Percentiles rank a stretch among this genome's conserved stretches.
These are phyloP conservation scores for Alternaria rosae DNA, from an alignment of 2,329 filamentous ascomycete species.

Conservation along the genomic window DNA sequence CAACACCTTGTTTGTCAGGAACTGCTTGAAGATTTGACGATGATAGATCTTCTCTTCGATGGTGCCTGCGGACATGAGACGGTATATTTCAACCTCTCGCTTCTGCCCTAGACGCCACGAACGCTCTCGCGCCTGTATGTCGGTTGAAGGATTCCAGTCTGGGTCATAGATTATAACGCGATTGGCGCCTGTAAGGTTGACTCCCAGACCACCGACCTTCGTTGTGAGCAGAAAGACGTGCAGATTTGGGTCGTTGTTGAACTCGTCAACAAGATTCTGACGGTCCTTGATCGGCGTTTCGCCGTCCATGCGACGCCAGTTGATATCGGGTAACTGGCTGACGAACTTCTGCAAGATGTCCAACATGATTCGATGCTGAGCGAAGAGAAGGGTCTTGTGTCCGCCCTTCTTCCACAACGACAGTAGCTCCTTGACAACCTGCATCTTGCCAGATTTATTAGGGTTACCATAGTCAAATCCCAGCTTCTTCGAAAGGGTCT, in stretches of 20 bases:
- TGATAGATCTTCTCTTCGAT: conserved; percentile 99
- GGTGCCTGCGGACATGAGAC: conserved; percentile 96
- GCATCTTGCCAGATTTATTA: conserved; percentile 90
- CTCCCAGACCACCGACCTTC: conserved; percentile 90
- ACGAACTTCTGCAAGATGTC: conserved; percentile 91
- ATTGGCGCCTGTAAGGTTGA: conserved; percentile 93
- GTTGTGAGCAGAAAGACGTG: conserved; percentile 94
- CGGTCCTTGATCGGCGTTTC: conserved; percentile 85
- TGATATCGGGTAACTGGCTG: conserved; percentile 69
- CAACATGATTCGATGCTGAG: conserved; percentile 93
- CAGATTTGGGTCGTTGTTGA: conserved; percentile 81
- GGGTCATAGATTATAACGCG: conserved; percentile 98
- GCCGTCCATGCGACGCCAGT: conserved; percentile 91
- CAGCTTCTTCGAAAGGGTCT: conserved; percentile 63
- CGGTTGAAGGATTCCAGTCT: conserved; percentile 98
- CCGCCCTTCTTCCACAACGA: conserved; percentile 90
- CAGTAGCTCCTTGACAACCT: conserved; percentile 86
- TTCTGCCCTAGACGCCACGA: conserved; percentile 97
- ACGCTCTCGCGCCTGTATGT: conserved; percentile 91
- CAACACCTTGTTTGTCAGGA: conserved; percentile 93
- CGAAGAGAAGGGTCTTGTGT: conserved; percentile 92
- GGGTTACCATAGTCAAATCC: conserved; percentile 80
- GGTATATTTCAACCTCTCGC: conserved; percentile 92
- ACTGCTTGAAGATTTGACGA: conserved; percentile 98
- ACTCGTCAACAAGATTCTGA: conserved; percentile 90